A percentile compares a stretch with the other conserved stretches of the same genome.
Conservation (phyloP, 2,329 filamentous ascomycete genomes). For the Sclerotinia trifoliorum region DNA sequence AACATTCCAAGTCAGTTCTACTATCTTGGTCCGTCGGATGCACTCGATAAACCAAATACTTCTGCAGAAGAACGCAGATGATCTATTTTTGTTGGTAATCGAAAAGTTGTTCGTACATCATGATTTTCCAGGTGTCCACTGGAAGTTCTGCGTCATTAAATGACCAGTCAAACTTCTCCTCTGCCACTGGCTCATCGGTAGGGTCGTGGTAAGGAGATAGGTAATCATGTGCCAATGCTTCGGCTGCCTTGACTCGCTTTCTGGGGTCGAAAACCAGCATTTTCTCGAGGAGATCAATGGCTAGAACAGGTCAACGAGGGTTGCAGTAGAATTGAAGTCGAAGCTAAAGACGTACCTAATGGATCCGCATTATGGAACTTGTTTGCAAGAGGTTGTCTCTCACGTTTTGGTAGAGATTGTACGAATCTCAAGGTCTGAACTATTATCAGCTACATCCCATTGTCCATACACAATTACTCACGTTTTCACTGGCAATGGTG, state of each 20-base stretch:
- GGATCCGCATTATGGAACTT: conserved; percentile 97
- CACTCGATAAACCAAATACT: conserved; percentile 13
- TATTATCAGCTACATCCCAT: conserved; percentile 34
- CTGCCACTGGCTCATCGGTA: conserved; percentile 89
- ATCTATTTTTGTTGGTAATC: conserved; percentile 31
- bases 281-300: conserved; percentile 87
- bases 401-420: conserved; percentile 92
- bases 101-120: conserved; percentile 72
- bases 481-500: conserved; percentile 97
- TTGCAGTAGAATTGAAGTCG: conserved; percentile 8
- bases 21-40: conserved; percentile 27
- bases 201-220: conserved; percentile 96
- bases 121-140: conserved; percentile 99
- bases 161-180: conserved; percentile 99
- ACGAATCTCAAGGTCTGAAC: conserved; percentile 88
- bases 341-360: conserved; percentile 57
- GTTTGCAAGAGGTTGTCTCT: conserved; percentile 78
- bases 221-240: conserved; percentile 88
- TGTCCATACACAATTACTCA: conserved; percentile 46
- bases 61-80: conserved; percentile 12
- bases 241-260: conserved; percentile 83
- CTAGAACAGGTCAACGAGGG: conserved; percentile 47
- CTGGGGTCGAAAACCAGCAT: conserved; percentile 99
- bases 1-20: conserved; percentile 39
- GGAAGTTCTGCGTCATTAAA: conserved; percentile 98